Conservation (phyloP, 73 alveolate genomes). For the Stentor coeruleus region DNA sequence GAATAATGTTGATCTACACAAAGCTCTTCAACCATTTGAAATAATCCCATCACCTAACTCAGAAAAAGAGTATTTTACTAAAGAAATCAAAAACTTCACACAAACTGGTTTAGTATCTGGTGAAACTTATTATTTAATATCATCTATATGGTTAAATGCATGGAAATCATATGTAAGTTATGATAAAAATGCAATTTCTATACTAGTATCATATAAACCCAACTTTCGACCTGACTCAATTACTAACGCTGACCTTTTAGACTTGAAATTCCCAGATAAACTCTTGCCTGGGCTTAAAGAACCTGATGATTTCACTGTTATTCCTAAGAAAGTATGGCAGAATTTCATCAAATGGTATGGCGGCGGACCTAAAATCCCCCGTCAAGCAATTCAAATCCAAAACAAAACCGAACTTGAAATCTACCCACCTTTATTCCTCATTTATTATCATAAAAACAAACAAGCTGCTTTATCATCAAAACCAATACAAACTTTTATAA, state of each 20-base stretch:
- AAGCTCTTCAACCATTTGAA: slow-evolving; percentile 36
- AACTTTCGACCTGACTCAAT: not conserved
- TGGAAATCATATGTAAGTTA: not conserved
- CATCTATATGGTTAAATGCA: not conserved
- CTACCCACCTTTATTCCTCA: slow-evolving; percentile 50
- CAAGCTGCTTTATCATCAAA: not conserved
- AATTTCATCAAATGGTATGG: slow-evolving; percentile 66
- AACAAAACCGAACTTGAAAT: not conserved
- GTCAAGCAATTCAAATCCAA: slow-evolving; percentile 32
- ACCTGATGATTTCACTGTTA: slow-evolving; percentile 42
- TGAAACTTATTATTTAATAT: not conserved
- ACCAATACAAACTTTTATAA: no score
- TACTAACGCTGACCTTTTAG: not conserved
- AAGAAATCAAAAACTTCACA: slow-evolving; percentile 20
- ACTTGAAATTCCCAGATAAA: not conserved
- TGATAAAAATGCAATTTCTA: not conserved
- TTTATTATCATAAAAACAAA: not conserved
- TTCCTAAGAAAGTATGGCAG: slow-evolving; percentile 76
- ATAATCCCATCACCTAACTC: slow-evolving; percentile 60
- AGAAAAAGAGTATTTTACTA: slow-evolving; percentile 46
- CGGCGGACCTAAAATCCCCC: slow-evolving; percentile 71
- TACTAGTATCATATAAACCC: not conserved
- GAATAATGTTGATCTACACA: slow-evolving; percentile 44
- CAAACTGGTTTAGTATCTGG: not conserved
- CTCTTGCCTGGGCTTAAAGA: not conserved